Evolutionary conservation across 2,329 filamentous ascomycete genomes (phyloP), one percentile per base, ranked within the genome.

Genomic region (Fragosphaeria purpurea): DNA sequence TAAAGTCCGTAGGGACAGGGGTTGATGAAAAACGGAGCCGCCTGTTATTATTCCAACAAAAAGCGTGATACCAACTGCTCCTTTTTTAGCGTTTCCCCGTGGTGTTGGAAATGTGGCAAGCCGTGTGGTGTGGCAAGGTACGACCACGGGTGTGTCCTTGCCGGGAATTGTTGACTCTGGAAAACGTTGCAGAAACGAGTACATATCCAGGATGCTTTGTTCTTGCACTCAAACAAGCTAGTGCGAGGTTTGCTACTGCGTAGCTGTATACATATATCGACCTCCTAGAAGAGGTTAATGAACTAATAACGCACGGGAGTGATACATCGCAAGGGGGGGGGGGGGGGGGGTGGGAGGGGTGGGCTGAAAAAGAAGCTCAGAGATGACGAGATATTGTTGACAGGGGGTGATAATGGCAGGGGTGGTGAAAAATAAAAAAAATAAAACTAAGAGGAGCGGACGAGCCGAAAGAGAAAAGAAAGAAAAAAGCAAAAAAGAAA

Each of bases 331-430:
- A 22, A 22, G 22, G 22, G 22, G 22, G 22, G n/a, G n/a, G n/a
- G n/a, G n/a, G 10, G 38, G 38, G 22, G 33, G 38, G 31, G 38
- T 38, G 41, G 34, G 40, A 38, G 39, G 12, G 50, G 43, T 38
- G 39, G n/a, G 6, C 6, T 40, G 41, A 33, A 30, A 12, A 30
- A 41, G 46, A 31, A 48, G 41, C 43, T 43, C 32, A 30, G 37
- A 4, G 34, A 44, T 52, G 50, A 52, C 46, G 46, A 49, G 50
- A 52, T 52, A 30, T 22, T 38, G 22, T 32, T 13, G 41, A 38
- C 46, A 43, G 39, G 46, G 46, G 45, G 34, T 46, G 37, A 4
- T 40, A 7, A 11, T 11, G 11, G 35, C 11, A 37, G 39, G 41
- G 47, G 9, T 39, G 41, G 34, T 22, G 47, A 39, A 39, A 32